These are phyloP conservation scores for Xylaria castorea DNA, from an alignment of 495 filamentous ascomycete species.

Conservation along the genomic window DNA sequence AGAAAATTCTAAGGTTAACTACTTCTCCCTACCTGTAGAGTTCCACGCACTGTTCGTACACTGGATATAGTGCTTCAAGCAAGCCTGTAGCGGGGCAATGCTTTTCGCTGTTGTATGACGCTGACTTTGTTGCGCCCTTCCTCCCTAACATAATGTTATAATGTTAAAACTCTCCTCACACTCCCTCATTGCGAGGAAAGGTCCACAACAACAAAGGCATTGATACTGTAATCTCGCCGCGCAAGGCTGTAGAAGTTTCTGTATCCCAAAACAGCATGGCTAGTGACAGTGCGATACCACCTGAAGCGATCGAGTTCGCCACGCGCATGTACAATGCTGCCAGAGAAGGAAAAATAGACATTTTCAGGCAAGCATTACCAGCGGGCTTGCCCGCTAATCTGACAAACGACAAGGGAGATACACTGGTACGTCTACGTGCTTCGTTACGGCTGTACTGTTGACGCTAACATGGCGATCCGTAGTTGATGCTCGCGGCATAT, in stretches of 20 bases:
- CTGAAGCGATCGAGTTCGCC: constrained; percentile 60
- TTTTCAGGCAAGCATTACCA: constrained; percentile 58
- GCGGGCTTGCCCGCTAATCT: constrained; percentile 59
- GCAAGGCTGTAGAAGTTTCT: background rate
- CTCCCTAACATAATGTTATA: too few species aligned
- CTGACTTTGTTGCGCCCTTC: background rate
- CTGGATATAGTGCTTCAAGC: background rate
- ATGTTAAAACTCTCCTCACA: too few species aligned
- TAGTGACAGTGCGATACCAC: constrained; percentile 40
- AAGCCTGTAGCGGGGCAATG: background rate
- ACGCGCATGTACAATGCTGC: constrained; percentile 60
- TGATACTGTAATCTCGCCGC: background rate
- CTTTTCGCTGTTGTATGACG: background rate
- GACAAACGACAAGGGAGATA: constrained; percentile 65
- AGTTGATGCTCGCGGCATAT: constrained; percentile 66
- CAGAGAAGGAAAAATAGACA: constrained; percentile 52
- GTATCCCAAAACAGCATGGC: constrained; percentile 28
- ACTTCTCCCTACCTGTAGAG: background rate
- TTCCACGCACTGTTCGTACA: background rate
- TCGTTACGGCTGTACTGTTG: background rate
- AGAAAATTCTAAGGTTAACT: background rate
- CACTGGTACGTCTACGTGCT: constrained; percentile 47
- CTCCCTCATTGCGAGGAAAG: background rate
- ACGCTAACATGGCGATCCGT: background rate
- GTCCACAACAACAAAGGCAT: background rate